Conservation (phyloP, 2,329 filamentous ascomycete genomes). For the Colletotrichum godetiae region DNA sequence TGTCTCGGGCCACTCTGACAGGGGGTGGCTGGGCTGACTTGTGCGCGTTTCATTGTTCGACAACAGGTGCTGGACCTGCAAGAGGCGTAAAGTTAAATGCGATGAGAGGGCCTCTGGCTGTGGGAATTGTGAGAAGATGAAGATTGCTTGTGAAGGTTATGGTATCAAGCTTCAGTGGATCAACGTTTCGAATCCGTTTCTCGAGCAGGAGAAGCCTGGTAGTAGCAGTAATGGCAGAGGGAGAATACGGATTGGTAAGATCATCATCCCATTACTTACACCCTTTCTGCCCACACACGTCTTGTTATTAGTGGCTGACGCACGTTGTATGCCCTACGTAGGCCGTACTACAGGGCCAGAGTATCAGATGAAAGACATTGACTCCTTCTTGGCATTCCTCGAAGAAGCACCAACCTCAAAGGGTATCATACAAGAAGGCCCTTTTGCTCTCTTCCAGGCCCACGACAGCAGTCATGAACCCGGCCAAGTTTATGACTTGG, state of each 20-base stretch:
- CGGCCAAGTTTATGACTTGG: not conserved
- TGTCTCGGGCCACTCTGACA: not conserved
- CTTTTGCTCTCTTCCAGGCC: not conserved
- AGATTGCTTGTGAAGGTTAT: slow-evolving; percentile 9
- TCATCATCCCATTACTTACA: not conserved
- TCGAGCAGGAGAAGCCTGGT: not conserved
- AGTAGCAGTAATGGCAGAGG: not conserved
- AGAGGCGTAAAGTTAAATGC: slow-evolving; percentile 19
- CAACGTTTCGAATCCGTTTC: not conserved
- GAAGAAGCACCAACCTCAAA: not conserved
- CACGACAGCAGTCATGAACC: not conserved
- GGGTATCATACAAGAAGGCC: not conserved
- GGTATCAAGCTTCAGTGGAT: slow-evolving; percentile 18
- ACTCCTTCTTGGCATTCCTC: not conserved
- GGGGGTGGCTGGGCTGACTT: not conserved
- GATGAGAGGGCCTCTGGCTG: slow-evolving; percentile 4
- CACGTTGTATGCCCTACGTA: not conserved
- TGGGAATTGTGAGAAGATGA: slow-evolving; percentile 17
- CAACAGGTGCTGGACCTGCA: slow-evolving; percentile 25
- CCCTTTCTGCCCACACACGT: not conserved
- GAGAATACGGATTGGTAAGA: slow-evolving; percentile 9
- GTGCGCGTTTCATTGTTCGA: not conserved
- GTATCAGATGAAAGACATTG: not conserved
- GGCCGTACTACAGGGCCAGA: not conserved
- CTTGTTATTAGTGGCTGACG: not conserved